Evolutionary conservation across 2,329 filamentous ascomycete genomes (phyloP), one percentile per base, ranked within the genome.

Genomic region (Cladosporium cucumerinum): DNA sequence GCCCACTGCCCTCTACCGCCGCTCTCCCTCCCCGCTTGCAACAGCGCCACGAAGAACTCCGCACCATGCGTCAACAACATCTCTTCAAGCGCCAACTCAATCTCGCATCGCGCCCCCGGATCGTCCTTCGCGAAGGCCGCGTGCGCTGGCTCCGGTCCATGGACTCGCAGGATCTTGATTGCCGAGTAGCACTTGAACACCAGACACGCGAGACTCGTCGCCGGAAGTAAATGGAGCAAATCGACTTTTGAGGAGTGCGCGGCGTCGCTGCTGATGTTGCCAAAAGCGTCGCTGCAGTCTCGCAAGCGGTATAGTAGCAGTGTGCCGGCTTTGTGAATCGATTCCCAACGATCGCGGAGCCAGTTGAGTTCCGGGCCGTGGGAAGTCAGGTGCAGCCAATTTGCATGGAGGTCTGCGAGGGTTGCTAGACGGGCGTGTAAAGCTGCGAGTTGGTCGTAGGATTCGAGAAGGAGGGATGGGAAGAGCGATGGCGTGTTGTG

Each of bases 31-130:
- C 67, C 65, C 39, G 66, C 68, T n/a, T 65, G 57, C 5, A 75
- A 58, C 63, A 76, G 59, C 10, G 66, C 68, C 16, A 72, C 59
- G 59, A 75, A 72, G 57, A 74, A 73, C 10, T 67, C 66, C 16
- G 73, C 72, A 0, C 75, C 75, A 32, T 72, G 64, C 21, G 65
- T 63, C 14, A 77, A 67, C 18, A 76, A 60, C 64, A 74, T 69
- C 66, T 77, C 75, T 62, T 77, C 72, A 21, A 69, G 70, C 6
- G 72, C 72, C 26, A 76, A 61, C 62, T 77, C 74, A 28, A 75
- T 69, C 58, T 76, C 74, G 21, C 67, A 69, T n/a, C 73, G 62
- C 25, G 65, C 65, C 43, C 67, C 66, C 6, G 67, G 51, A 60
- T 73, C 70, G 11, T 68, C 71, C 1, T 63, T 63, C 4, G 57